Evolutionary conservation across 2,329 filamentous ascomycete genomes (phyloP).

Genomic region (Bipolaris gigantea): DNA sequence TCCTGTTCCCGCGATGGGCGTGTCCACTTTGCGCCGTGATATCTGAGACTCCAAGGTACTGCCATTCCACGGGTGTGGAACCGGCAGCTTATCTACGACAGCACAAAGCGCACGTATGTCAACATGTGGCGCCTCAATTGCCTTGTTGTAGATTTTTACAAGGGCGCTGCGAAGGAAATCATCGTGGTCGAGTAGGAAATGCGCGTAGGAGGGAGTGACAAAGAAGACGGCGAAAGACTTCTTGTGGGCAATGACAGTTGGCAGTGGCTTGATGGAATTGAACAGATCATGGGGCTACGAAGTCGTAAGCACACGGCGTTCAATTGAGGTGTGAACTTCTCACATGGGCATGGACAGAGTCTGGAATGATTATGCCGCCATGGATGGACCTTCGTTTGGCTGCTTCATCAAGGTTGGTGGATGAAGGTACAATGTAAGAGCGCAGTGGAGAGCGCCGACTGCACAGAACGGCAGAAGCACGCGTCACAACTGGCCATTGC

Average conservation of each 20-base stretch:
- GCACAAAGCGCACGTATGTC: constrained; percentile 34
- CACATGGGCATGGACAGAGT: constrained; percentile 27
- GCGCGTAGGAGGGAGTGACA: constrained; percentile 39
- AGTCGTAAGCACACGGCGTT: constrained; percentile 8
- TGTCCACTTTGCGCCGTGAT: constrained; percentile 1
- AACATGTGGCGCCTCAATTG: neutral
- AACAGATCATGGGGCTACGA: constrained; percentile 30
- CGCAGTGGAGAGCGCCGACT: constrained; percentile 12
- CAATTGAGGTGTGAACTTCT: neutral
- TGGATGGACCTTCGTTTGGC: constrained; percentile 5
- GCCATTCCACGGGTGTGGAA: constrained; percentile 12
- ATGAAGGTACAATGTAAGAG: constrained; percentile 4
- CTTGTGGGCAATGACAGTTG: neutral
- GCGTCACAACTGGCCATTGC: constrained; percentile 31
- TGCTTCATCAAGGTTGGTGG: neutral
- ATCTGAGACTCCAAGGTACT: neutral
- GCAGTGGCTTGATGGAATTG: constrained; percentile 25
- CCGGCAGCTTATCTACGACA: constrained; percentile 44
- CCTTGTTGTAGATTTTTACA: constrained; percentile 15
- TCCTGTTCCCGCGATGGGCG: constrained; percentile 27
- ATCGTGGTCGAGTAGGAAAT: constrained; percentile 32
- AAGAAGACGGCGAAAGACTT: constrained; percentile 35
- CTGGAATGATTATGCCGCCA: constrained; percentile 35
- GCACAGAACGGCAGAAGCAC: constrained; percentile 12
- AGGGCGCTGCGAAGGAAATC: constrained; percentile 35